phyloP scores from a whole-genome alignment of 495 filamentous ascomycete species.

The Penicillium macrosclerotiorum region DNA sequence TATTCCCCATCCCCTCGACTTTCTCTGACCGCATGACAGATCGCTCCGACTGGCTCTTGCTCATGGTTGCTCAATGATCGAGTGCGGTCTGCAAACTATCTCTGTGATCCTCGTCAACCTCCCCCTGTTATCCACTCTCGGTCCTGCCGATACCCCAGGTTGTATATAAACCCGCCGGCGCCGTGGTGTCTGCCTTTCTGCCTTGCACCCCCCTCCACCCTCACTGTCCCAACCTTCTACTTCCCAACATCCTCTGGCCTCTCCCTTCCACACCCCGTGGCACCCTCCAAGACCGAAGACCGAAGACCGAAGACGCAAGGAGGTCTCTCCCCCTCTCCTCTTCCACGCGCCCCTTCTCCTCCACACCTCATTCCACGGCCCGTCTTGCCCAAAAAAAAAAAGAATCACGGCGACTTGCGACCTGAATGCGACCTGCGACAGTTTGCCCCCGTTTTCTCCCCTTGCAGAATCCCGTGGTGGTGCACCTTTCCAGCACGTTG shows the following conservation, averaged over 20 bases:
- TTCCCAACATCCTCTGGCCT: too few species aligned
- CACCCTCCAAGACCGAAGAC: too few species aligned
- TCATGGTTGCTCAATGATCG: conserved; percentile 1
- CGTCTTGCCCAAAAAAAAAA: too few species aligned
- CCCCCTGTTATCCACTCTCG: neutral
- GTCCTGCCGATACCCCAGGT: conserved; percentile 2
- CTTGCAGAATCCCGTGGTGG: conserved; percentile 13
- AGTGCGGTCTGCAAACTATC: conserved; percentile 8
- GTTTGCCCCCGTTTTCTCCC: neutral
- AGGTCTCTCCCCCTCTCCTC: too few species aligned
- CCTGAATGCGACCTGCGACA: conserved; percentile 13
- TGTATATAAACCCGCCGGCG: conserved; percentile 10
- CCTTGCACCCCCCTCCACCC: too few species aligned
- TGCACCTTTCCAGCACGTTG: conserved; percentile 17
- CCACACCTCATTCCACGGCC: too few species aligned
- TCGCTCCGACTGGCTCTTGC: conserved; percentile 8
- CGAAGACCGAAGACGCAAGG: too few species aligned
- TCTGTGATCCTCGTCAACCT: neutral
- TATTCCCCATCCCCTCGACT: conserved; percentile 30
- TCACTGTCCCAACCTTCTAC: too few species aligned
- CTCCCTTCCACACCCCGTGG: neutral
- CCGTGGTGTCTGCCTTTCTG: conserved; percentile 5
- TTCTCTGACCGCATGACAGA: conserved; percentile 10
- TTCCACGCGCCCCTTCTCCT: too few species aligned
- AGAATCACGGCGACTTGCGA: too few species aligned